phyloP scores from a whole-genome alignment of 805 yeast genomes.

The Candida coquimbonensis region DNA sequence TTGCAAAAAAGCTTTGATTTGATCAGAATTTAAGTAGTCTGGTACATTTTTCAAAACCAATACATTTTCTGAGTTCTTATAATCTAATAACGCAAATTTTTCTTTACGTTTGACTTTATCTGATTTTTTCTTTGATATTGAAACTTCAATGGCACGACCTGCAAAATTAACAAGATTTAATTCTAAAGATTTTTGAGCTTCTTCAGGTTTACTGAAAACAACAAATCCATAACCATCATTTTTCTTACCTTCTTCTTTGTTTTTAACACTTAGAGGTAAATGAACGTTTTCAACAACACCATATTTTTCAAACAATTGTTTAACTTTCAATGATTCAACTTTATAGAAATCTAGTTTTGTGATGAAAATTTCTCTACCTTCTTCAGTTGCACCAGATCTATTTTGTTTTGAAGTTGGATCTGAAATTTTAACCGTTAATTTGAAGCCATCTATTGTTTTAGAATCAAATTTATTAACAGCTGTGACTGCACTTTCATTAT shows the following conservation, averaged over 20 bases:
- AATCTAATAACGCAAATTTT: conserved; percentile 14
- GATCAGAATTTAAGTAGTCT: conserved; percentile 32
- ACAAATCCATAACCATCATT: conserved; percentile 67
- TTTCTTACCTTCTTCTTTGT: conserved; percentile 19
- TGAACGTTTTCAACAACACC: conserved; percentile 49
- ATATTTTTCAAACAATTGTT: conserved; percentile 35
- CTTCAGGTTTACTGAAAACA: conserved; percentile 34
- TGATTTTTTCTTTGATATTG: conserved; percentile 37
- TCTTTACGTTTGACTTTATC: conserved; percentile 27
- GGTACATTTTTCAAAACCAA: conserved; percentile 25
- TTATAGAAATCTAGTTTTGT: conserved; percentile 42
- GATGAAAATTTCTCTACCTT: conserved; percentile 52
- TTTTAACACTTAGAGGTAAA: conserved; percentile 35
- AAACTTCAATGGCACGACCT: conserved; percentile 43
- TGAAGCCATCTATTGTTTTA: conserved; percentile 29
- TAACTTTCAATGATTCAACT: conserved; percentile 33
- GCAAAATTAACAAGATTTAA: conserved; percentile 35
- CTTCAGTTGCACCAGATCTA: conserved; percentile 40
- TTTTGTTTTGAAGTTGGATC: conserved; percentile 40
- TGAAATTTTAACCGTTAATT: conserved; percentile 53
- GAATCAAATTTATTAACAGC: conserved; percentile 40
- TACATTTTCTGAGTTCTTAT: conserved; percentile 16
- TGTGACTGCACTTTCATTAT: conserved; percentile 34
- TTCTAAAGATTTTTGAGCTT: conserved; percentile 41
- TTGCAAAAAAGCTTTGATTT: conserved; percentile 26